Conservation (phyloP, 495 filamentous ascomycete species). For the Chaetomium cochliodes region DNA sequence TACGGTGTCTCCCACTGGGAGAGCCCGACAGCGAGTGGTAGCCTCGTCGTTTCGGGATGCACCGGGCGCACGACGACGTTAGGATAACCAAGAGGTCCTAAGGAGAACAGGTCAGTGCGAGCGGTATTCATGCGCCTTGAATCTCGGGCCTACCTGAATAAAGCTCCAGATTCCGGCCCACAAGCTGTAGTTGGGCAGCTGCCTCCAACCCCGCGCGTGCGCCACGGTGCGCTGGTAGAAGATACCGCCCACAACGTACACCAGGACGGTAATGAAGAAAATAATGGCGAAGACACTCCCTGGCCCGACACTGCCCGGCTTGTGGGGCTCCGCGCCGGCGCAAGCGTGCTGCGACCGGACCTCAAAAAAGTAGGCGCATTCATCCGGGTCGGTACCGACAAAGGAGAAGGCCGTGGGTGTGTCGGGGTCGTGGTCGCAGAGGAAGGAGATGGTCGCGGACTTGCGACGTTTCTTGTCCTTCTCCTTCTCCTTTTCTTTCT, state of each 20-base stretch:
- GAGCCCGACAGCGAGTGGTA: constrained; percentile 59
- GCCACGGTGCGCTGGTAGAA: constrained; percentile 94
- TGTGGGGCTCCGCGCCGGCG: constrained; percentile 59
- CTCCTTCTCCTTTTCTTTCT: constrained; percentile 43
- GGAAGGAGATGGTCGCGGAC: constrained; percentile 86
- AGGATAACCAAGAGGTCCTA: constrained; percentile 84
- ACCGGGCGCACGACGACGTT: constrained; percentile 69
- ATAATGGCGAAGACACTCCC: constrained; percentile 92
- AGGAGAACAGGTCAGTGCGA: neutral
- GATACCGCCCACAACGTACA: constrained; percentile 88
- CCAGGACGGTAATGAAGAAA: constrained; percentile 75
- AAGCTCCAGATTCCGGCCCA: constrained; percentile 89
- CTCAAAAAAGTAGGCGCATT: constrained; percentile 97
- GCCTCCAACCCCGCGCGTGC: constrained; percentile 92
- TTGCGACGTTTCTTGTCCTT: constrained; percentile 58
- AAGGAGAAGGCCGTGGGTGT: constrained; percentile 67
- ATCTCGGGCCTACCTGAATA: constrained; percentile 59
- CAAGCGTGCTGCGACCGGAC: constrained; percentile 86
- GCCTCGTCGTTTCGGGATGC: constrained; percentile 61
- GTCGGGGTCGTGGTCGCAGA: constrained; percentile 77
- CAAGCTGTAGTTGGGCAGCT: constrained; percentile 88
- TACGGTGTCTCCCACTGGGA: constrained; percentile 46
- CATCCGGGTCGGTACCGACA: constrained; percentile 76
- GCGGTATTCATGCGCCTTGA: constrained; percentile 21
- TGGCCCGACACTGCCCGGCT: constrained; percentile 69